Evolutionary conservation across 164 flowering plant genomes (phyloP).

Genomic region (Vitis amurensis): DNA sequence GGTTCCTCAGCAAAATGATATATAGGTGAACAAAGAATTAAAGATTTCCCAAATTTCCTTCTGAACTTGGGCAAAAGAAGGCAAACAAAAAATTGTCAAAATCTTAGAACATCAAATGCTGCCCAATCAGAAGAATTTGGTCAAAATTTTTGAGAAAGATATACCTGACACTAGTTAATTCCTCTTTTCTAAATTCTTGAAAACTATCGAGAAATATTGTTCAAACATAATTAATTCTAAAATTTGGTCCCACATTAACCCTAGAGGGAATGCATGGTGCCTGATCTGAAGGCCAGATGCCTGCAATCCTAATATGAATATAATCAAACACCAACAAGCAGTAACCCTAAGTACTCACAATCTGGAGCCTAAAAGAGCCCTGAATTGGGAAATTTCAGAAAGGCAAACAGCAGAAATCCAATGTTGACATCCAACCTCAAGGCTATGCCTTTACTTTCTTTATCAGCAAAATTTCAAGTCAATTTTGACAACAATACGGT

Average conservation of each 20-base stretch:
- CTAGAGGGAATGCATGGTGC: background rate
- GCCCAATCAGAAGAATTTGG: too few relatives aligned
- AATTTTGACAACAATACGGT: background rate
- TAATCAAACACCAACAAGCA: too few relatives aligned
- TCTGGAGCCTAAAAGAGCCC: too few relatives aligned
- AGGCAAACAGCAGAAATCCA: too few relatives aligned
- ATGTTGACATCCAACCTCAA: too few relatives aligned
- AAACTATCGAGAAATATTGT: background rate
- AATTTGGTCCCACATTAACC: background rate
- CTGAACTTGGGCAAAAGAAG: too few relatives aligned
- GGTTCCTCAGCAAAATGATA: background rate
- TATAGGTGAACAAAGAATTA: background rate
- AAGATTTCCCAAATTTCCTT: background rate
- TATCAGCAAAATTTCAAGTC: background rate
- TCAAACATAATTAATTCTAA: background rate
- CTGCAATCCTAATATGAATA: background rate
- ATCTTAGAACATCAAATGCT: too few relatives aligned
- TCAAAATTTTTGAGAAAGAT: too few relatives aligned
- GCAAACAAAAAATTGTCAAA: too few relatives aligned
- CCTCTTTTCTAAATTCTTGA: background rate
- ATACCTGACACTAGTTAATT: background rate
- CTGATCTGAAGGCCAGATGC: background rate
- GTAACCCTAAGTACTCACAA: too few relatives aligned
- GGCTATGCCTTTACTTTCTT: too few relatives aligned
- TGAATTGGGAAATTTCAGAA: too few relatives aligned